Evolutionary conservation across 83 land plant genomes (phyloP).

Genomic region (Thuja plicata): DNA sequence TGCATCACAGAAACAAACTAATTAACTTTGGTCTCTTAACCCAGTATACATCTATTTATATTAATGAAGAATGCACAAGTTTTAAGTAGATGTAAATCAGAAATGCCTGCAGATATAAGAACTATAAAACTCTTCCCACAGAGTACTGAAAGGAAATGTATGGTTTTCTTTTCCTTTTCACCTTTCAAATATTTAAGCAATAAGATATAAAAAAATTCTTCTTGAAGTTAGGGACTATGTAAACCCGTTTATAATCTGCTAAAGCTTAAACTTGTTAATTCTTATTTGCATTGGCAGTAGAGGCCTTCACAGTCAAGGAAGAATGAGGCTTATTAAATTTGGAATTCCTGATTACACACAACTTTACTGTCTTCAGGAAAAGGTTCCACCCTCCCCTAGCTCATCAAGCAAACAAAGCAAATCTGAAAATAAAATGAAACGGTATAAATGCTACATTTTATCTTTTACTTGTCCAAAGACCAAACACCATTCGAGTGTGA

Average conservation of each 20-base stretch:
- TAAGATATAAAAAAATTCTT: not conserved
- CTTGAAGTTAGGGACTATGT: not conserved
- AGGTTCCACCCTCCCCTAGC: not conserved
- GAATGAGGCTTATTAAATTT: not conserved
- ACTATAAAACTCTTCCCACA: not conserved
- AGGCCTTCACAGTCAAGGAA: not conserved
- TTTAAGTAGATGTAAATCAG: not conserved
- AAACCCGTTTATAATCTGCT: not conserved
- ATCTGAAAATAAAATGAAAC: not conserved
- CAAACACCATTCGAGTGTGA: not conserved
- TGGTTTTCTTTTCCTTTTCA: not conserved
- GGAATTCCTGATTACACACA: too few relatives aligned
- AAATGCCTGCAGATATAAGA: not conserved
- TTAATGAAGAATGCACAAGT: not conserved
- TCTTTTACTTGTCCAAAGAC: not conserved
- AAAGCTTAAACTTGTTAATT: not conserved
- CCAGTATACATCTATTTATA: not conserved
- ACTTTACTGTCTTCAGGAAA: not conserved
- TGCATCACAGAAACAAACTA: conserved; percentile 10
- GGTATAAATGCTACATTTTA: not conserved
- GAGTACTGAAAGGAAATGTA: not conserved
- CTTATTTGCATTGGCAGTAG: not conserved
- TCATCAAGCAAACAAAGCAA: not conserved
- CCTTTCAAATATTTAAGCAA: not conserved
- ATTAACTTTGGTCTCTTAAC: not conserved